Evolutionary conservation across 148 eudicot genomes (phyloP).

Genomic region (Rhododendron mucronatum): DNA sequence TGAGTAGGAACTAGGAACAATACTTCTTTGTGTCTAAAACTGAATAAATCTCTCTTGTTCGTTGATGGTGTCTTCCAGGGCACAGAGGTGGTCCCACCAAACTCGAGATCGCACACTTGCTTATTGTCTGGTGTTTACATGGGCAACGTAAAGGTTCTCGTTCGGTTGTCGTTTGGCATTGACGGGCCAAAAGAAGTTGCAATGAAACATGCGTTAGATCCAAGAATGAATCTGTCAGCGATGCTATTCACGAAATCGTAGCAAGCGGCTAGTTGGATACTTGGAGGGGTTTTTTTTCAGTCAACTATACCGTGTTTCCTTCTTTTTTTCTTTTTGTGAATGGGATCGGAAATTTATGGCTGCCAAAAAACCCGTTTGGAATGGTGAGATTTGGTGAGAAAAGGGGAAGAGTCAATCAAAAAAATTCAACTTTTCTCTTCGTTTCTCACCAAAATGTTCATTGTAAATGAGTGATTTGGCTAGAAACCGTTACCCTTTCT

Average conservation of each 20-base stretch:
- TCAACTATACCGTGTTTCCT: neutral
- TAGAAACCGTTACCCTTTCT: no score
- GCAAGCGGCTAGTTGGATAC: constrained; percentile 60
- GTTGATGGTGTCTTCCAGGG: constrained; percentile 43
- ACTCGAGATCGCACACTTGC: constrained; percentile 91
- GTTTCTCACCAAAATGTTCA: no score
- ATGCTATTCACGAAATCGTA: constrained; percentile 90
- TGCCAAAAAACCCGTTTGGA: neutral
- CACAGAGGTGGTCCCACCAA: constrained; percentile 74
- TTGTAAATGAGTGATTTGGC: no score
- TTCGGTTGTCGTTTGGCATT: constrained; percentile 74
- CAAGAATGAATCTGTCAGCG: constrained; percentile 80
- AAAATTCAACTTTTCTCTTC: no score
- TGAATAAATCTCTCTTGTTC: neutral
- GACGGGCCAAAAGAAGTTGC: constrained; percentile 88
- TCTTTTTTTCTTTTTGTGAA: neutral
- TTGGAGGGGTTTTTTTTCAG: neutral
- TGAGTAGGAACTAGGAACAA: neutral
- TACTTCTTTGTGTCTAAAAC: neutral
- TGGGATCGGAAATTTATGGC: neutral
- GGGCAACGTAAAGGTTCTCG: constrained; percentile 85
- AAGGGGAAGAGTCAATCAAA: no score
- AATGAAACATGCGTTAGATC: constrained; percentile 96
- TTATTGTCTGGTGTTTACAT: constrained; percentile 84
- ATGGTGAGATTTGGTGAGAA: no score